Evolutionary conservation across 2,329 filamentous ascomycete genomes (phyloP).

Genomic region (Apiospora marii): DNA sequence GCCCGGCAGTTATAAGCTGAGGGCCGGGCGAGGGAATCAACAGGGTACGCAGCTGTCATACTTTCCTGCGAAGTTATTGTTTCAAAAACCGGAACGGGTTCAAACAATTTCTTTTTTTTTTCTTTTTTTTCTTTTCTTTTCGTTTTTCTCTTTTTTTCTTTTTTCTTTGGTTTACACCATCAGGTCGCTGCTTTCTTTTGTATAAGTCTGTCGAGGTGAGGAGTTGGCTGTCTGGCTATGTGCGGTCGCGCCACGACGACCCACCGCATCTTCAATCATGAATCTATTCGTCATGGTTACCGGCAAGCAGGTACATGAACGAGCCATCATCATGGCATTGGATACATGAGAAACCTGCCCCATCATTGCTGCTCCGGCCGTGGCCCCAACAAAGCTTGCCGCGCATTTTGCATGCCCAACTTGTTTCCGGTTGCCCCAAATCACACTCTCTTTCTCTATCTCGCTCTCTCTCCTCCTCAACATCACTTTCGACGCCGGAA

Average conservation of each 20-base stretch:
- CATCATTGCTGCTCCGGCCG: no score
- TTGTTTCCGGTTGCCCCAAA: not conserved
- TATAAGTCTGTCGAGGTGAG: not conserved
- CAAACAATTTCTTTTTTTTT: no score
- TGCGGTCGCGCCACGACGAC: not conserved
- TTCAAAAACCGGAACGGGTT: no score
- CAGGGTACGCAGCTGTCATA: not conserved
- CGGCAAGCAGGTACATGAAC: not conserved
- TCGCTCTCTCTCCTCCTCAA: not conserved
- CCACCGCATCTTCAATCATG: not conserved
- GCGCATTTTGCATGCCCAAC: not conserved
- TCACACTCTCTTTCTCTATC: no score
- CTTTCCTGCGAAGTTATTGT: not conserved
- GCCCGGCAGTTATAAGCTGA: not conserved
- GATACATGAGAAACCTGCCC: no score
- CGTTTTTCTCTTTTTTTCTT: no score
- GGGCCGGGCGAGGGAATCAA: not conserved
- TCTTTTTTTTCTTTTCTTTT: no score
- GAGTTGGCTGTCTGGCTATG: not conserved
- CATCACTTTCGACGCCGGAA: slow-evolving; percentile 4
- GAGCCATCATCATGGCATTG: not conserved
- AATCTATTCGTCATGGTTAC: slow-evolving; percentile 14
- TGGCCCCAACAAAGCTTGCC: not conserved
- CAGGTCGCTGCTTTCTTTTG: not conserved
- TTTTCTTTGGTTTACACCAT: not conserved